These are phyloP conservation scores for Stentor roeselii DNA, from an alignment of 73 alveolate genomes.

Conservation along the genomic window DNA sequence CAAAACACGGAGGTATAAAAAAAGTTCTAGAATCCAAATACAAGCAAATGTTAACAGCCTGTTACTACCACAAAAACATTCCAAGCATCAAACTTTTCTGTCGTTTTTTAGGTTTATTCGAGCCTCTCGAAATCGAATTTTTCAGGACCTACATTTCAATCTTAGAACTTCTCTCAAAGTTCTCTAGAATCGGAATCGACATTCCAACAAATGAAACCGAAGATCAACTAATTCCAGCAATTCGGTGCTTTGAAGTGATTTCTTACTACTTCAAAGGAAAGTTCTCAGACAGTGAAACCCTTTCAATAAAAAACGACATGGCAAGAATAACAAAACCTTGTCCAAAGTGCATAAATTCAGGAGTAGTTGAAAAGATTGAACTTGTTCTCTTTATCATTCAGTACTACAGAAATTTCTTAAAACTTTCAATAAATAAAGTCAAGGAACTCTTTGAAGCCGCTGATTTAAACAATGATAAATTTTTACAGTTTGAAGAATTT, in stretches of 20 bases:
- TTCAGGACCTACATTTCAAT: neutral
- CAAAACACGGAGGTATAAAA: conserved; percentile 13
- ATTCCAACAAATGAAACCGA: neutral
- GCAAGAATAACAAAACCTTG: conserved; percentile 4
- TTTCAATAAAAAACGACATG: neutral
- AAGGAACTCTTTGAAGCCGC: conserved; percentile 23
- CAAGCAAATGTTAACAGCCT: neutral
- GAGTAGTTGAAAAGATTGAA: neutral
- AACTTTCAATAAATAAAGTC: neutral
- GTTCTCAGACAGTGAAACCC: neutral
- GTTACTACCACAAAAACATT: neutral
- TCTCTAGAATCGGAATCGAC: neutral
- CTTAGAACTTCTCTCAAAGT: neutral
- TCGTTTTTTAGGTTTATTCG: conserved; percentile 3
- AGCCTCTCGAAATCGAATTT: conserved; percentile 7
- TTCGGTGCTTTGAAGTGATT: neutral
- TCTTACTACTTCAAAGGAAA: neutral
- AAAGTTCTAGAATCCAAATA: neutral
- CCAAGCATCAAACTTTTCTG: neutral
- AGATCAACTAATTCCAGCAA: conserved; percentile 9
- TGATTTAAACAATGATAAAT: neutral
- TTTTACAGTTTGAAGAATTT: conserved; percentile 16
- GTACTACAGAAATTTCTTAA: neutral
- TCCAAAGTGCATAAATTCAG: neutral
- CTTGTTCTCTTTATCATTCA: conserved; percentile 4